Conservation (phyloP, 2,329 filamentous ascomycete species). For the Diaporthe sp. region DNA sequence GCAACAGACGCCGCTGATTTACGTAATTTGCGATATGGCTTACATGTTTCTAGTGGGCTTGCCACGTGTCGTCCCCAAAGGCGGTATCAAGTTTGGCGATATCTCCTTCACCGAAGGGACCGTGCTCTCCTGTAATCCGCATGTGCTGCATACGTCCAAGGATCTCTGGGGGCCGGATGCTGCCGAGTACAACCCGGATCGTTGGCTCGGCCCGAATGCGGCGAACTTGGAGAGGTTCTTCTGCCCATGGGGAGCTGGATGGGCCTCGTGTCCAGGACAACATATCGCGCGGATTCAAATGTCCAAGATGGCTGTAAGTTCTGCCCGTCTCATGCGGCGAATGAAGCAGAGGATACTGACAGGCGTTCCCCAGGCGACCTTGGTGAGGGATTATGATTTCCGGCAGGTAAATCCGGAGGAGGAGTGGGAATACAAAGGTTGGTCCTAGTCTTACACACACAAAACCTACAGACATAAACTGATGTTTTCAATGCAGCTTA, state of each 20-base stretch:
- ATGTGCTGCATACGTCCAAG: slow-evolving; percentile 48
- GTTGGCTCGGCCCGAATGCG: slow-evolving; percentile 43
- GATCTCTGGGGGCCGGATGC: slow-evolving; percentile 45
- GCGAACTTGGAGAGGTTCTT: slow-evolving; percentile 43
- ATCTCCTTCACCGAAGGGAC: slow-evolving; percentile 48
- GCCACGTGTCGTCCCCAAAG: slow-evolving; percentile 46
- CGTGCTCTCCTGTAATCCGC: slow-evolving; percentile 44
- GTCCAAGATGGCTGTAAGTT: slow-evolving; percentile 25
- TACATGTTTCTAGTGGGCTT: slow-evolving; percentile 44
- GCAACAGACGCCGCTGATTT: neutral
- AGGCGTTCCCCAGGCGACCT: neutral
- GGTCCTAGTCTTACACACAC: neutral
- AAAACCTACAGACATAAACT: neutral
- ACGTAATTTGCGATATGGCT: neutral
- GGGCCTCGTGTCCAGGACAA: slow-evolving; percentile 22
- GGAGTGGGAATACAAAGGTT: slow-evolving; percentile 45
- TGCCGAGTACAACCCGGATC: slow-evolving; percentile 44
- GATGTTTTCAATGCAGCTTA: slow-evolving; percentile 39
- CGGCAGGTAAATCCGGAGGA: slow-evolving; percentile 43
- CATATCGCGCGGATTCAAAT: slow-evolving; percentile 15
- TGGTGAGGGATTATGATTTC: slow-evolving; percentile 40
- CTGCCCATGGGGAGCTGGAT: slow-evolving; percentile 28
- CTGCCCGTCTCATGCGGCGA: neutral
- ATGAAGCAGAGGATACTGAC: neutral
- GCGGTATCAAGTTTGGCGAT: slow-evolving; percentile 46